These are phyloP conservation scores for Rhododendron mucronatum DNA, from an alignment of 148 eudicot genomes.

Conservation along the genomic window DNA sequence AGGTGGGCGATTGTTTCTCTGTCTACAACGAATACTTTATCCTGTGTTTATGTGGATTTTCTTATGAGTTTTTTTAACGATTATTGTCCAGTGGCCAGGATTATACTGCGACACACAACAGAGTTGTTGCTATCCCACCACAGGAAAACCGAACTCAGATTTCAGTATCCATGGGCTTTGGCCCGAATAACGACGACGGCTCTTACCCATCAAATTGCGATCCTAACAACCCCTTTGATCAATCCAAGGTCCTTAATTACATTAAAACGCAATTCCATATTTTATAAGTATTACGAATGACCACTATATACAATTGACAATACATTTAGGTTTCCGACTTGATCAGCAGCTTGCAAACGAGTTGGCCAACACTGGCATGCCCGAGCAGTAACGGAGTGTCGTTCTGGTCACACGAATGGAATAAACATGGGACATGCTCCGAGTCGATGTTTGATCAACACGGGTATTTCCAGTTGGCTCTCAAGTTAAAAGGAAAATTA, in stretches of 20 bases:
- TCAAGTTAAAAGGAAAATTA: constrained; percentile 30
- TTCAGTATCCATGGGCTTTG: constrained; percentile 51
- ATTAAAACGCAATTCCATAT: neutral
- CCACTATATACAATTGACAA: neutral
- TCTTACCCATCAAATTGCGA: constrained; percentile 53
- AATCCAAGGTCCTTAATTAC: constrained; percentile 28
- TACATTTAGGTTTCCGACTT: constrained; percentile 23
- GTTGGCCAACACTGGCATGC: constrained; percentile 60
- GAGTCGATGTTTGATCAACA: constrained; percentile 42
- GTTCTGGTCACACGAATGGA: constrained; percentile 63
- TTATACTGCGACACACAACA: constrained; percentile 43
- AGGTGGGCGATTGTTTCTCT: constrained; percentile 24
- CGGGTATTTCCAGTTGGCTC: constrained; percentile 37
- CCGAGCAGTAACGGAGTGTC: constrained; percentile 35
- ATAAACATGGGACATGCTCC: constrained; percentile 57
- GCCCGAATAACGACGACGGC: constrained; percentile 51
- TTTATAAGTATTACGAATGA: neutral
- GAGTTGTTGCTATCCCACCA: constrained; percentile 38
- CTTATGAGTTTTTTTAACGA: neutral
- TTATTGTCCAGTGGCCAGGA: constrained; percentile 43
- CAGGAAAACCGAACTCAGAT: constrained; percentile 37
- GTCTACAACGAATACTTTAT: neutral
- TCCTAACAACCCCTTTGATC: constrained; percentile 24
- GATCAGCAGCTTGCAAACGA: constrained; percentile 37
- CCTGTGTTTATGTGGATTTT: neutral